Evolutionary conservation across 805 yeast genomes (phyloP).

Genomic region (Danielozyma ontarioensis): DNA sequence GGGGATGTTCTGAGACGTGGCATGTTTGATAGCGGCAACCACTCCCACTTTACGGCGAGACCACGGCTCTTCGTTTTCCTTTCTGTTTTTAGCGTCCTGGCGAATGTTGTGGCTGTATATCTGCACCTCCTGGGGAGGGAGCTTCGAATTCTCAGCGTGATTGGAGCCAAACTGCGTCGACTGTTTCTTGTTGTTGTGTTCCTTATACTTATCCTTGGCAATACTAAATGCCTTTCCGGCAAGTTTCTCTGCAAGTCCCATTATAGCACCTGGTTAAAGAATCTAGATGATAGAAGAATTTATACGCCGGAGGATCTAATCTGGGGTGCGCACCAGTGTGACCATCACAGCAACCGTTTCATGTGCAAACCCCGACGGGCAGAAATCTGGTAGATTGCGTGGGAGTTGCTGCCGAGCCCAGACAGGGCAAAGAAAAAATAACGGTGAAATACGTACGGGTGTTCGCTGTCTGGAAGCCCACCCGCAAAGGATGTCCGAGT

Average conservation of each 20-base stretch:
- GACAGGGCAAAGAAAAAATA: no score
- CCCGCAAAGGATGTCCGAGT: no score
- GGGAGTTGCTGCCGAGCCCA: no score
- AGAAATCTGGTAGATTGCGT: no score
- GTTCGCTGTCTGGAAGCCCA: no score
- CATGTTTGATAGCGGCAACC: constrained; percentile 6
- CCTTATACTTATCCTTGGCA: background rate
- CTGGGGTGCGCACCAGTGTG: no score
- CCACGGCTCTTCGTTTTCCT: constrained; percentile 10
- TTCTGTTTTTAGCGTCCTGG: background rate
- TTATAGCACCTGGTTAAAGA: no score
- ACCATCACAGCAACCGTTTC: no score
- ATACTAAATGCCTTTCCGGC: background rate
- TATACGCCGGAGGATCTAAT: no score
- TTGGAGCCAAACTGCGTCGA: background rate
- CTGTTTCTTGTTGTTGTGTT: background rate
- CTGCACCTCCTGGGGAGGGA: background rate
- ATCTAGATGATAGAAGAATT: no score
- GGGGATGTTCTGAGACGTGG: constrained; percentile 3
- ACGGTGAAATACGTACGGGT: no score
- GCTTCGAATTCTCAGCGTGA: background rate
- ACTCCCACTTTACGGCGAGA: constrained; percentile 8
- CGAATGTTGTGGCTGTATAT: constrained; percentile 2
- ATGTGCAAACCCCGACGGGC: no score
- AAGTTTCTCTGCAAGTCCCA: background rate